Conservation (phyloP, 2,329 filamentous ascomycete genomes). For the Elsinoe necatrix region DNA sequence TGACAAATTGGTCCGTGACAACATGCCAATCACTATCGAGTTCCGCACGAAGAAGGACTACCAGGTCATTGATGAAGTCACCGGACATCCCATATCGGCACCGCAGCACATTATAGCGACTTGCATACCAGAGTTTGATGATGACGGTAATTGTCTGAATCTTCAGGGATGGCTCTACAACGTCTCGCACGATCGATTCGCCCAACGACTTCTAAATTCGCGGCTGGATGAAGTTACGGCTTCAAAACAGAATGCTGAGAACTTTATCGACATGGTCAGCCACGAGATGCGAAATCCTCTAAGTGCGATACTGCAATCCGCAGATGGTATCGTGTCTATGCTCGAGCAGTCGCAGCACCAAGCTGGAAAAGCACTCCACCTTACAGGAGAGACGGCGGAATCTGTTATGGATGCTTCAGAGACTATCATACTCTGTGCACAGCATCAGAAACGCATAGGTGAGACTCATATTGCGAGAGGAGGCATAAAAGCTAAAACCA, state of each 20-base stretch:
- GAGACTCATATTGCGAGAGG: not conserved
- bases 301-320: slow-evolving; percentile 36
- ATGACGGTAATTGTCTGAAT: slow-evolving; percentile 24
- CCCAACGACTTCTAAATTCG: slow-evolving; percentile 7
- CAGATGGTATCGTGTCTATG: slow-evolving; percentile 33
- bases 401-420: slow-evolving; percentile 21
- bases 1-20: slow-evolving; percentile 26
- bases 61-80: slow-evolving; percentile 24
- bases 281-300: slow-evolving; percentile 40
- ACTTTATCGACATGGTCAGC: slow-evolving; percentile 28
- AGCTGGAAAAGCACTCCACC: not conserved
- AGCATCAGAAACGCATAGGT: slow-evolving; percentile 31
- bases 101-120: slow-evolving; percentile 28
- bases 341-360: slow-evolving; percentile 19
- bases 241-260: slow-evolving; percentile 17
- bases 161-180: slow-evolving; percentile 31
- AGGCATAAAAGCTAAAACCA: not conserved
- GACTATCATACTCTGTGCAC: slow-evolving; percentile 26
- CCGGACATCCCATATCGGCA: slow-evolving; percentile 23
- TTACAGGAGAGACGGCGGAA: slow-evolving; percentile 14
- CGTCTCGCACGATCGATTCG: slow-evolving; percentile 23
- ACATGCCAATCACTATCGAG: slow-evolving; percentile 30
- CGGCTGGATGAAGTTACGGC: slow-evolving; percentile 8
- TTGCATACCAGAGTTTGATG: slow-evolving; percentile 27
- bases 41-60: slow-evolving; percentile 32